Percentiles rank a stretch among this genome's conserved stretches.
These are phyloP conservation scores for Curvularia sp. DNA, from an alignment of 2,329 filamentous ascomycete genomes.

Conservation along the genomic window DNA sequence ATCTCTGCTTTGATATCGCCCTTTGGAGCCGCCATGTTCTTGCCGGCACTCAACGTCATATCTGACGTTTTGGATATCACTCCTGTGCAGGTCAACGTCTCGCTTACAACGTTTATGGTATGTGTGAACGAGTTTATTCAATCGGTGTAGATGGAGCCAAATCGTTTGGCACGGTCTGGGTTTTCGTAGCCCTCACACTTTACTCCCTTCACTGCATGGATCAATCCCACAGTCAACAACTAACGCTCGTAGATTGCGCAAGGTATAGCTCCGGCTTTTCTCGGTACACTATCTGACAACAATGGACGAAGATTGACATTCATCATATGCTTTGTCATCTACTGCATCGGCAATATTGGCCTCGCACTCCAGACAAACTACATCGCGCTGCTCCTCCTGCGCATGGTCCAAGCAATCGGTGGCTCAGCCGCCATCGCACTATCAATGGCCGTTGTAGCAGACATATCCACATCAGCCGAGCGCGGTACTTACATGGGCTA, in stretches of 20 bases:
- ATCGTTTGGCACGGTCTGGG: background rate
- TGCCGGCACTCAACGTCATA: conserved; percentile 46
- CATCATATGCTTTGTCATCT: conserved; percentile 53
- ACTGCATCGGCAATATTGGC: conserved; percentile 47
- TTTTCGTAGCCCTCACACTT: background rate
- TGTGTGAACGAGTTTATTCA: background rate
- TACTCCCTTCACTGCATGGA: background rate
- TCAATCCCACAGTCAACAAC: background rate
- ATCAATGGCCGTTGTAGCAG: conserved; percentile 73
- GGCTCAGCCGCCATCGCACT: conserved; percentile 60
- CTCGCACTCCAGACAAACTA: conserved; percentile 49
- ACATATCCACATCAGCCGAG: conserved; percentile 72
- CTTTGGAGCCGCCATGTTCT: conserved; percentile 49
- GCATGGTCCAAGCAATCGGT: conserved; percentile 50
- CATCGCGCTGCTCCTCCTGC: conserved; percentile 44
- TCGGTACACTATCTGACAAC: conserved; percentile 61
- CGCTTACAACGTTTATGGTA: conserved; percentile 59
- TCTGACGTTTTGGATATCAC: conserved; percentile 52
- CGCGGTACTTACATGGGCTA: conserved; percentile 75
- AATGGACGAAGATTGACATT: conserved; percentile 61
- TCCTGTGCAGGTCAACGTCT: conserved; percentile 56
- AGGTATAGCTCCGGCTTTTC: conserved; percentile 61
- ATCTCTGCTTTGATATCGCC: conserved; percentile 59
- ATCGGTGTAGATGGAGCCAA: background rate
- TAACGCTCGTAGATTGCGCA: conserved; percentile 49